Conservation (phyloP, 2,329 filamentous ascomycete species). For the Alternaria sp. region DNA sequence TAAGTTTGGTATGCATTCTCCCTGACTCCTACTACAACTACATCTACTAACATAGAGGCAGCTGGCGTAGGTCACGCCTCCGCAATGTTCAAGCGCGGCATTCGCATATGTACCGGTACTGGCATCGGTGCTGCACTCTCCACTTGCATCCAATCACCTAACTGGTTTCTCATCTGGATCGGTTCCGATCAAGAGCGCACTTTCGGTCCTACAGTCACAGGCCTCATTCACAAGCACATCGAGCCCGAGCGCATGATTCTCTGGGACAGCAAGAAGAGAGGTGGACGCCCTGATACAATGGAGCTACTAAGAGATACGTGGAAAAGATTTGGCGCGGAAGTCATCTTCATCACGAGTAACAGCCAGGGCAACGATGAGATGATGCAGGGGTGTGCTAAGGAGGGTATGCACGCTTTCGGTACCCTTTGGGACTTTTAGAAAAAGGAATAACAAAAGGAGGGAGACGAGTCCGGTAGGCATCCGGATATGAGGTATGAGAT, state of each 20-base stretch:
- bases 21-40: background rate
- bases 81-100: slow-evolving; percentile 49
- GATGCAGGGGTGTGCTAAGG: slow-evolving; percentile 46
- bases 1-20: slow-evolving; percentile 44
- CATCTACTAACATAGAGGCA: slow-evolving; percentile 27
- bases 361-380: slow-evolving; percentile 50
- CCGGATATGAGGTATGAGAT: background rate
- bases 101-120: slow-evolving; percentile 48
- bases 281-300: slow-evolving; percentile 46
- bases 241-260: slow-evolving; percentile 50
- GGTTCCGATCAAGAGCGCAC: slow-evolving; percentile 48
- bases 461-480: background rate
- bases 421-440: slow-evolving; percentile 48
- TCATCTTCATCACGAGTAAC: slow-evolving; percentile 50
- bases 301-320: slow-evolving; percentile 46
- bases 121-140: slow-evolving; percentile 48
- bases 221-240: slow-evolving; percentile 45
- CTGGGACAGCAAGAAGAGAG: slow-evolving; percentile 49
- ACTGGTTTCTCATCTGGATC: slow-evolving; percentile 52
- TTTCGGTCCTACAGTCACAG: slow-evolving; percentile 46
- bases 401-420: slow-evolving; percentile 47
- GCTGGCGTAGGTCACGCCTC: slow-evolving; percentile 48
- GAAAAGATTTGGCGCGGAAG: slow-evolving; percentile 45
- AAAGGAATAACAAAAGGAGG: background rate
- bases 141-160: slow-evolving; percentile 46